These are phyloP conservation scores for Penicillium sp. DNA, from an alignment of 2,329 filamentous ascomycete genomes.

Conservation along the genomic window DNA sequence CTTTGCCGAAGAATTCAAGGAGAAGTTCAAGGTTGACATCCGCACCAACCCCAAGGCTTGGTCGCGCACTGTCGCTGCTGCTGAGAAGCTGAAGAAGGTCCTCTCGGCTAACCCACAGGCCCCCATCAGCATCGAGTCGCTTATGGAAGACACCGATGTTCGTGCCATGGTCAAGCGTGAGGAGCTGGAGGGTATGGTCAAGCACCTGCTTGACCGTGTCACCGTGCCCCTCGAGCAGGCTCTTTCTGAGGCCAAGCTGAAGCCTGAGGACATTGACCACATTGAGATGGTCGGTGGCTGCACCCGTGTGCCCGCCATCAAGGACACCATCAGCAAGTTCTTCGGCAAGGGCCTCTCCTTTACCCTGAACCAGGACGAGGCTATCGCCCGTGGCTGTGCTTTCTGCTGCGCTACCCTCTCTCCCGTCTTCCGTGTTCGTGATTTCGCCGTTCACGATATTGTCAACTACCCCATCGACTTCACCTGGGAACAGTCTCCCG, in stretches of 20 bases:
- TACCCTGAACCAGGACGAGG: constrained; percentile 98
- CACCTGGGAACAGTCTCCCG: constrained; percentile 95
- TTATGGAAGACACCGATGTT: constrained; percentile 98
- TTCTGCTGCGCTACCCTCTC: constrained; percentile 98
- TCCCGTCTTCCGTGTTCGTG: constrained; percentile 94
- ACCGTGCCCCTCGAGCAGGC: constrained; percentile 78
- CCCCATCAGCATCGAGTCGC: constrained; percentile 90
- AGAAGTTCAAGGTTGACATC: constrained; percentile 97
- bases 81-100: constrained; percentile 98
- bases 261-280: constrained; percentile 82
- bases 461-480: constrained; percentile 98
- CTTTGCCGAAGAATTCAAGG: constrained; percentile 91
- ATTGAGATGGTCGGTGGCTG: constrained; percentile 93
- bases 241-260: constrained; percentile 86
- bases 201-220: constrained; percentile 71
- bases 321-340: constrained; percentile 81
- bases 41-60: constrained; percentile 81
- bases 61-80: constrained; percentile 77
- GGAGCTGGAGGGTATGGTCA: constrained; percentile 85
- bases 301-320: constrained; percentile 87
- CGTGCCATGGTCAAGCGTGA: constrained; percentile 83
- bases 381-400: constrained; percentile 87
- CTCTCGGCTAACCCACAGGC: constrained; percentile 90
- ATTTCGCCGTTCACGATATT: constrained; percentile 96
- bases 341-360: constrained; percentile 90